phyloP scores from a whole-genome alignment of 495 filamentous ascomycete genomes.

The Talaromyces thailandensis region DNA sequence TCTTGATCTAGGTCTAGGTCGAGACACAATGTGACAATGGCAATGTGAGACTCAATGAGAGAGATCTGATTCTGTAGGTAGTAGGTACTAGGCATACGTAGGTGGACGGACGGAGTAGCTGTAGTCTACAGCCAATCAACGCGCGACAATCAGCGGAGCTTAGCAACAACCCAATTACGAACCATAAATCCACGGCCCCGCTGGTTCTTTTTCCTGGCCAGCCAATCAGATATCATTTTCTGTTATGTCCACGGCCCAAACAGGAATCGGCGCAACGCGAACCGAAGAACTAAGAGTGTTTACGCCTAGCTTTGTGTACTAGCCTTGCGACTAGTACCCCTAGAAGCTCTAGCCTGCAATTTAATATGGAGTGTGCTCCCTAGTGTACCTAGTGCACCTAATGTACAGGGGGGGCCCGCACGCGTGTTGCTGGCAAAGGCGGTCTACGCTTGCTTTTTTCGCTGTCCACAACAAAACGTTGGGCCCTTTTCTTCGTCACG shows the following conservation, averaged over 20 bases:
- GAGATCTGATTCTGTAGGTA: not conserved
- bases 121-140: not conserved
- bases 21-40: not conserved
- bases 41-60: too few species aligned
- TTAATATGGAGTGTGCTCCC: not conserved
- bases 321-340: not conserved
- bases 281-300: not conserved
- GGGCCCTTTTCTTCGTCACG: not conserved
- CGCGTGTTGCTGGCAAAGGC: conserved; percentile 73
- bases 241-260: not conserved
- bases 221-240: not conserved
- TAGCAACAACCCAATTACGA: not conserved
- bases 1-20: not conserved
- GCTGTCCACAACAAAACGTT: conserved; percentile 1
- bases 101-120: too few species aligned
- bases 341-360: not conserved
- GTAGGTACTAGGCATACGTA: too few species aligned
- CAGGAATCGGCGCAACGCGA: not conserved
- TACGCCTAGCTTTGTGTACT: not conserved
- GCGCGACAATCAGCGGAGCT: not conserved
- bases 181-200: not conserved
- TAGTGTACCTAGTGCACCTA: too few species aligned
- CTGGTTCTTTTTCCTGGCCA: not conserved
- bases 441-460: conserved; percentile 16
- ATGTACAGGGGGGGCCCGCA: conserved; percentile 56